Base-by-base conservation (phyloP, 805 yeast species). In the Wickerhamomyces rabaulensis region DNA sequence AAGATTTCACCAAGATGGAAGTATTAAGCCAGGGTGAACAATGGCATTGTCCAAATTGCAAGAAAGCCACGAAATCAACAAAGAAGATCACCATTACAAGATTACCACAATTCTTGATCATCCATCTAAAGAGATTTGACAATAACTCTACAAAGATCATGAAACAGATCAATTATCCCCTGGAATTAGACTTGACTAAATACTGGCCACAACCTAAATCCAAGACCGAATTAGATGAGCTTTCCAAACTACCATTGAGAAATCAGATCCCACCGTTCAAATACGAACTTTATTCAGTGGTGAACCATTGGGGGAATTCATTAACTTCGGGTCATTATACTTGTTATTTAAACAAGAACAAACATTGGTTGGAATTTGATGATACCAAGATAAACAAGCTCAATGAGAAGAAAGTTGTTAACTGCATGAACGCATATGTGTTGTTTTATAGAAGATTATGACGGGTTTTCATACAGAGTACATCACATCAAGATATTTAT, bases 281-380 rank as follows among this genome's bases (percentile, higher is more conserved):
- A 23, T 91, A 90, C 63, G 78, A 78, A 50, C 64, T 91, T 20
- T 84, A 78, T 57, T 96, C 87, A 0, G 96, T 90, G 1, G 88
- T 88, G 15, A 82, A 87, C 53, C 97, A 91, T 64, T 80, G 68
- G 51, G 97, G 97, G 12, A 81, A 85, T 19, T 19, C 22, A 36
- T 70, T 91, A 35, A 77, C 82, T 38, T 86, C 91, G 9, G 97
- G 97, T 0, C 97, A 91, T 64, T 91, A 91, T 64, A 91, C 97
- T 0, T 70, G 95, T 1, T 87, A 73, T 59, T 92, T 87, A 59
- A 87, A 87, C 19, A 65, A 59, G 36, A 68, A 69, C 46, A 51
- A 43, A 1, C 90, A 96, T 96, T 80, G 87, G 56, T 78, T 81
- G 50, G 36, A 33, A 16, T 90, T 83, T 63, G 96, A 90, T 63